Base-by-base conservation (phyloP, 2,329 filamentous ascomycete genomes). In the Arthrinium puccinioides region DNA sequence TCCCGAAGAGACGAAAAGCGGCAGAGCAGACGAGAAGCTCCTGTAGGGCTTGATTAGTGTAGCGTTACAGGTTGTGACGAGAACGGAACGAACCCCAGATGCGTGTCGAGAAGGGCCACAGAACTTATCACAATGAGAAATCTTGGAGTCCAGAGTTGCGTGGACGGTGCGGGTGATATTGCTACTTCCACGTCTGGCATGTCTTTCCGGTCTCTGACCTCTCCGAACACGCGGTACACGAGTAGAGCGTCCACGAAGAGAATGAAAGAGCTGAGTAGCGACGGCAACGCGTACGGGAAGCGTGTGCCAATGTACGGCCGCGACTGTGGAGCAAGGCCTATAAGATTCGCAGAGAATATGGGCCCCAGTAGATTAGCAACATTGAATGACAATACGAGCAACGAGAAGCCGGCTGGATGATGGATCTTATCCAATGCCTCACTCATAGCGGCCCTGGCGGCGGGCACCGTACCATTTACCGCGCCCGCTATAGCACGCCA, bases 401-500 rank as follows among this genome's bases (percentile, higher is more conserved):
- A 59, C 24, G 70, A 50, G 44, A 71, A 70, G 1, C 67, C 67
- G 32, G 66, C 53, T 8, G 66, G 68, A 42, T 69, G 67, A 38
- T 65, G 69, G 41, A 62, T 68, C 39, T 65, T 65, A 45, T 70
- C 66, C 4, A 62, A 55, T 4, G 25, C 25, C 25, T 27, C 25
- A 14, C 25, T 27, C 25, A 27, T 27, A 14, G 25, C 25, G 25
- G 25, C 25, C 13, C 25, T 11, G 25, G 6, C 25, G 10, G 25
- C 25, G 5, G 25, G 25, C 10, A 71, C 67, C 4, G 66, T 68
- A 5, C 67, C 67, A 41, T 72, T 71, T 24, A 70, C 57, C 4
- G 57, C 63, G 19, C 84, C 84, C 1, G 82, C 83, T 24, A 84
- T 53, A 9, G 68, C 71, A 6, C 84, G 66, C 64, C 83, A 88